Conservation (phyloP, 495 filamentous ascomycete genomes). For the Margaritispora aquatica region DNA sequence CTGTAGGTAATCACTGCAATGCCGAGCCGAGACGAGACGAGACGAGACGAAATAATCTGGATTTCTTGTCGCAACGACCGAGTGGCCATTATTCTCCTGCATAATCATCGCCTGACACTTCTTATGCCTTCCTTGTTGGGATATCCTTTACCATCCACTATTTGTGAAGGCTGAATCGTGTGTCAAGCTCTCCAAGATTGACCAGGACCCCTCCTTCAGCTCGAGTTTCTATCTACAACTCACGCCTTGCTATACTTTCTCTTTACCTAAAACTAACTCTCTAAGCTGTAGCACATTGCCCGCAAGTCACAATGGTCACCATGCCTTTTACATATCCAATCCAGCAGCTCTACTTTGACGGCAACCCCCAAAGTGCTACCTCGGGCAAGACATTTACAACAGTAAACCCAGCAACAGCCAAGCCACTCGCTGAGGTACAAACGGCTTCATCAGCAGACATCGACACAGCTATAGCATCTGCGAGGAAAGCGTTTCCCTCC, state of each 20-base stretch:
- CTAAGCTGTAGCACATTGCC: not conserved
- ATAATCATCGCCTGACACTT: not conserved
- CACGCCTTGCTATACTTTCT: not conserved
- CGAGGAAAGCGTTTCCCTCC: conserved; percentile 52
- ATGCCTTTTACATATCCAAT: conserved; percentile 32
- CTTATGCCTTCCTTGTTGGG: not conserved
- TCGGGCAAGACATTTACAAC: conserved; percentile 57
- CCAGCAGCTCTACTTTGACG: conserved; percentile 63
- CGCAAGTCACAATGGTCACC: conserved; percentile 30
- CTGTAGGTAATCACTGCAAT: not conserved
- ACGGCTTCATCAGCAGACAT: conserved; percentile 56
- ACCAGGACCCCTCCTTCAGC: not conserved
- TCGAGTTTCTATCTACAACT: not conserved
- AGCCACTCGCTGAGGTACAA: conserved; percentile 56
- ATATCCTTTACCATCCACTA: not conserved
- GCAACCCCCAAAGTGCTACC: conserved; percentile 49
- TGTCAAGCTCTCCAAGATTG: not conserved
- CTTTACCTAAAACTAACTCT: not conserved
- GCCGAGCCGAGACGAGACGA: not conserved
- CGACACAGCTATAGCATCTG: conserved; percentile 58
- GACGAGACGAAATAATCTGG: no score
- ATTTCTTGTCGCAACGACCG: not conserved
- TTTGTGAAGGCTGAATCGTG: not conserved
- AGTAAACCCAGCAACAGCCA: conserved; percentile 61
- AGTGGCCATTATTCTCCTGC: not conserved